These are phyloP conservation scores for Venturia nashicola DNA, from an alignment of 2,329 filamentous ascomycete species.

Conservation along the genomic window DNA sequence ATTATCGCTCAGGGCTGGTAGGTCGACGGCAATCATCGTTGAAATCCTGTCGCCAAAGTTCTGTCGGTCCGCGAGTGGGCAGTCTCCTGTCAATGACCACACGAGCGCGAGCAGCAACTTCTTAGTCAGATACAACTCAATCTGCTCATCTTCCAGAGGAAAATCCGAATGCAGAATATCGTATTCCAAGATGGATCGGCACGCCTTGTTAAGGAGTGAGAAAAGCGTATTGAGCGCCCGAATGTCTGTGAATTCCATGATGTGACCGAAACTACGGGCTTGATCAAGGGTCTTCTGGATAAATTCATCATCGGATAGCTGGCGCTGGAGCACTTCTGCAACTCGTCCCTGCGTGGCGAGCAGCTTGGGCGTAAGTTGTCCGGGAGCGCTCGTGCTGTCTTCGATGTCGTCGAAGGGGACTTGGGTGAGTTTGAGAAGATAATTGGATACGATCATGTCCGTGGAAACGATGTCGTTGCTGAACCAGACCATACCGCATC, in stretches of 20 bases:
- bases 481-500: slow-evolving; percentile 99
- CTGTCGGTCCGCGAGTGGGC: slow-evolving; percentile 77
- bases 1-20: slow-evolving; percentile 63
- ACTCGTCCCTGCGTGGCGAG: slow-evolving; percentile 67
- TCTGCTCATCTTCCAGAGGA: slow-evolving; percentile 76
- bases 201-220: slow-evolving; percentile 88
- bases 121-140: slow-evolving; percentile 83
- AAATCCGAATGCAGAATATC: slow-evolving; percentile 92
- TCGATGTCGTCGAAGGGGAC: slow-evolving; percentile 90
- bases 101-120: slow-evolving; percentile 86
- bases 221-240: slow-evolving; percentile 88
- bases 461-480: slow-evolving; percentile 94
- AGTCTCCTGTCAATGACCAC: slow-evolving; percentile 94
- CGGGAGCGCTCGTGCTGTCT: slow-evolving; percentile 64
- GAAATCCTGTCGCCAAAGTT: slow-evolving; percentile 76
- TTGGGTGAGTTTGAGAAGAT: slow-evolving; percentile 70
- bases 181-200: slow-evolving; percentile 87
- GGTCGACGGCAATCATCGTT: slow-evolving; percentile 72
- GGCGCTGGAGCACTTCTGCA: slow-evolving; percentile 64
- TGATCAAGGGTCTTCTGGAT: slow-evolving; percentile 64
- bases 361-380: slow-evolving; percentile 46
- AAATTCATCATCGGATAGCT: slow-evolving; percentile 69
- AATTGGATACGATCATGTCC: slow-evolving; percentile 84
- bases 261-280: slow-evolving; percentile 73
- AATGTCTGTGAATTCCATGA: slow-evolving; percentile 95